phyloP scores from a whole-genome alignment of 2,329 filamentous ascomycete genomes.

The Elsinoe perseae region DNA sequence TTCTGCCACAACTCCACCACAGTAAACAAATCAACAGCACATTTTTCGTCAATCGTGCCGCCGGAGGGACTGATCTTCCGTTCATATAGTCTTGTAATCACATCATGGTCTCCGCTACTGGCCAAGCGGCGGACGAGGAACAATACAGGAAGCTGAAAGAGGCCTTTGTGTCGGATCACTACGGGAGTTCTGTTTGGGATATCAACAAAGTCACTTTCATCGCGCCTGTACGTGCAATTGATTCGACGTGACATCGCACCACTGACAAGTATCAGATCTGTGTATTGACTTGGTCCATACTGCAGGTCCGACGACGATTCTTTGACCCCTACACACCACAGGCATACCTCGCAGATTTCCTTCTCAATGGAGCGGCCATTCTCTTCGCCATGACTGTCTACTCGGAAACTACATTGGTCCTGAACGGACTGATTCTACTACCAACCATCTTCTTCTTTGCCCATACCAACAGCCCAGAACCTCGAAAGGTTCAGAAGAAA shows the following conservation, averaged over 20 bases:
- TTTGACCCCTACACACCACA: conserved; percentile 67
- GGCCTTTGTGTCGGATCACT: conserved; percentile 87
- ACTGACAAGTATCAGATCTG: conserved; percentile 53
- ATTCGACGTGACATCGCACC: conserved; percentile 1
- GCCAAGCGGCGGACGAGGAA: conserved; percentile 27
- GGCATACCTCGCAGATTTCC: conserved; percentile 69
- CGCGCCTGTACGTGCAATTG: conserved; percentile 59
- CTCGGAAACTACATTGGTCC: conserved; percentile 61
- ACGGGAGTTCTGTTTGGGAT: conserved; percentile 73
- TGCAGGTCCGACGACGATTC: conserved; percentile 76
- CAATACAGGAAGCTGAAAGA: conserved; percentile 87
- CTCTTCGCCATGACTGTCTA: conserved; percentile 84
- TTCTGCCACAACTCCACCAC: background rate
- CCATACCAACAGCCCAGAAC: conserved; percentile 39
- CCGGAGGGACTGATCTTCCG: background rate
- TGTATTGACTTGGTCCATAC: conserved; percentile 76
- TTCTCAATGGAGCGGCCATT: conserved; percentile 75
- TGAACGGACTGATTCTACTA: conserved; percentile 65
- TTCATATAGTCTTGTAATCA: background rate
- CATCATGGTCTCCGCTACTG: conserved; percentile 22
- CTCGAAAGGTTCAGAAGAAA: conserved; percentile 24
- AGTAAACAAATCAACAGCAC: background rate
- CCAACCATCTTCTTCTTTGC: conserved; percentile 49
- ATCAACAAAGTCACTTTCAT: conserved; percentile 81
- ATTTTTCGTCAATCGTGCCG: background rate